These are phyloP conservation scores for Russula earlei DNA, from an alignment of 768 basidiomycete genomes.

Conservation along the genomic window DNA sequence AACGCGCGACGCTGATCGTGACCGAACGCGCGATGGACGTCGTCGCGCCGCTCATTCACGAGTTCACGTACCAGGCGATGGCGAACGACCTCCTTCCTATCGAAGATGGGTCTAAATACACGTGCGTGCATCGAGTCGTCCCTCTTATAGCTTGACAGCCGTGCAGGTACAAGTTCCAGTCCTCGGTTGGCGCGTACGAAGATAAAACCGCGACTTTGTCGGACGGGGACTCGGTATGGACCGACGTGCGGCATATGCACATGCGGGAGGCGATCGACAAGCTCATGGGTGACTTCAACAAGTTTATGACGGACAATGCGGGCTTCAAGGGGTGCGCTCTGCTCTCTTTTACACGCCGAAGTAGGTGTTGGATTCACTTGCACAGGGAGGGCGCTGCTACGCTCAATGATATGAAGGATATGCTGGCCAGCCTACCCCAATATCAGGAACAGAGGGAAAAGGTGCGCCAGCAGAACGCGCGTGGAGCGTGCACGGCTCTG, in stretches of 20 bases:
- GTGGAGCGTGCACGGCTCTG: background rate
- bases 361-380: background rate
- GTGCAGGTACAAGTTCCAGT: slow-evolving; percentile 84
- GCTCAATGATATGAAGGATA: slow-evolving; percentile 97
- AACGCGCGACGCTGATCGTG: slow-evolving; percentile 75
- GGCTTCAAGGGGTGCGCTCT: slow-evolving; percentile 76
- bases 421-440: slow-evolving; percentile 91
- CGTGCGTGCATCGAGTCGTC: slow-evolving; percentile 40
- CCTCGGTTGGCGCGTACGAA: slow-evolving; percentile 75
- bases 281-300: slow-evolving; percentile 91
- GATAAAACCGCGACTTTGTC: slow-evolving; percentile 82
- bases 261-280: slow-evolving; percentile 99
- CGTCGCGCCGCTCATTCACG: slow-evolving; percentile 83
- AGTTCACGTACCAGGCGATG: slow-evolving; percentile 99
- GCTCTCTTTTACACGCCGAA: background rate
- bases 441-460: slow-evolving; percentile 94
- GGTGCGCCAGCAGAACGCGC: slow-evolving; percentile 33
- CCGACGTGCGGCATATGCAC: slow-evolving; percentile 89
- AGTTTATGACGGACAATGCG: slow-evolving; percentile 88
- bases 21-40: slow-evolving; percentile 97
- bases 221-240: slow-evolving; percentile 87
- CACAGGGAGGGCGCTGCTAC: slow-evolving; percentile 70
- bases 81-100: slow-evolving; percentile 88
- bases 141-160: background rate
- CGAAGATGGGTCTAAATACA: slow-evolving; percentile 77